Evolutionary conservation across 1,284 basidiomycete species (phyloP), one percentile per base, ranked within the genome.

Genomic region (Ustilago crameri): DNA sequence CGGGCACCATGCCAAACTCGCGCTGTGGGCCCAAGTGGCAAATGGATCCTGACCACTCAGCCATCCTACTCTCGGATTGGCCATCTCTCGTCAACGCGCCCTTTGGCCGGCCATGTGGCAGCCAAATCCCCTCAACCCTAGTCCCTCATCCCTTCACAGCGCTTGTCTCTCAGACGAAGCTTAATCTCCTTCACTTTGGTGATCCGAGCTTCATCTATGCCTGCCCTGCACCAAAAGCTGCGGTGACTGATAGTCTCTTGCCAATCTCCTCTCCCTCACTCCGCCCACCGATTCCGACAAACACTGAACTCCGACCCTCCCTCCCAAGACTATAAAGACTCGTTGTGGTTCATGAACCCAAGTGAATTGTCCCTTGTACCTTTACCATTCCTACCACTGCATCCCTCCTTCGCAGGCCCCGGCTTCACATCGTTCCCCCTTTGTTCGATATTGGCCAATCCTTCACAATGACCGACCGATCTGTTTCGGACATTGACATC

Each of bases 41-140:
- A 37, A 17, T 34, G 35, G 5, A 37, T 37, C 35, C 9, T 34
- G 32, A 8, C 32, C 32, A 8, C 8, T 9, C 15, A 9, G 32
- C n/a, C 17, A 9, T 37, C 15, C 12, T 17, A 37, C 35, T 47
- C 30, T 35, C 43, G 3, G n/a, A n/a, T 27, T 9, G 17, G 20
- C 37, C 37, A 24, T 51, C 40, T 17, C 51, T 32, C 20, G 38
- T 35, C 49, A 60, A 66, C 57, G 64, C 60, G 64, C 56, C 37
- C 23, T 18, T 26, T 49, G 50, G 38, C 46, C 56, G 57, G 35
- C 35, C 12, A 37, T 37, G 35, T n/a, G 35, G n/a, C 7, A 37
- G 9, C 35, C 53, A 34, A 57, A 61, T 61, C 57, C 64, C 64
- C 64, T 67, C 64, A 67, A 51, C 64, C 64, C 64, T 57, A 30